Percentiles rank a stretch among this genome's conserved stretches.
Evolutionary conservation across 169 alveolate genomes (phyloP).

Genomic region (Eimeria tenella): DNA sequence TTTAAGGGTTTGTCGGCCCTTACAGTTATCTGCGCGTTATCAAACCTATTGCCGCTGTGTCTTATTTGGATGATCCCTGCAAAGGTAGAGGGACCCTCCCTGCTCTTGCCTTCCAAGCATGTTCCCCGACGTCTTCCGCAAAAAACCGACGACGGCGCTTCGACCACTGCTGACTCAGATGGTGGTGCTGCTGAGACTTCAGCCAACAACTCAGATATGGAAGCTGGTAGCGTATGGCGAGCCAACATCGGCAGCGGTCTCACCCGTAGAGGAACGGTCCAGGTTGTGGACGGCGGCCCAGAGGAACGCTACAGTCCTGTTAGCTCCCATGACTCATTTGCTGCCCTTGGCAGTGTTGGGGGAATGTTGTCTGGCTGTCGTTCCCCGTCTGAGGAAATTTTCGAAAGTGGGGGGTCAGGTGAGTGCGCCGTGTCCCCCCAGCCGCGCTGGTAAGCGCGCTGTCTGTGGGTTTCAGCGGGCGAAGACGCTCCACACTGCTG

Average conservation of each 20-base stretch:
- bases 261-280: background rate
- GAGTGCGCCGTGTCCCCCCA: conserved; percentile 18
- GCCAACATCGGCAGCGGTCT: background rate
- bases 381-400: background rate
- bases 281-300: conserved; percentile 37
- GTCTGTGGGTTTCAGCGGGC: no score
- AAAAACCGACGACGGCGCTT: conserved; percentile 14
- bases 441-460: conserved; percentile 9
- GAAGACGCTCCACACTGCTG: no score
- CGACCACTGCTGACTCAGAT: background rate
- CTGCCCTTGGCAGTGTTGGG: background rate
- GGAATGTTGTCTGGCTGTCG: background rate
- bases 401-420: conserved; percentile 18
- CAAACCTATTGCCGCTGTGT: conserved; percentile 85
- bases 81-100: background rate
- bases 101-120: background rate
- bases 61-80: conserved; percentile 84
- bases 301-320: background rate
- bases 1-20: conserved; percentile 83
- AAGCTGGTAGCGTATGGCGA: conserved; percentile 4
- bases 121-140: background rate
- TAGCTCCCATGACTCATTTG: conserved; percentile 1
- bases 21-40: conserved; percentile 84
- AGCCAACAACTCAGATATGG: background rate
- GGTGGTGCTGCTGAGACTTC: conserved; percentile 2